Evolutionary conservation across 2,329 filamentous ascomycete species (phyloP).

Genomic region (Cadophora sp.): DNA sequence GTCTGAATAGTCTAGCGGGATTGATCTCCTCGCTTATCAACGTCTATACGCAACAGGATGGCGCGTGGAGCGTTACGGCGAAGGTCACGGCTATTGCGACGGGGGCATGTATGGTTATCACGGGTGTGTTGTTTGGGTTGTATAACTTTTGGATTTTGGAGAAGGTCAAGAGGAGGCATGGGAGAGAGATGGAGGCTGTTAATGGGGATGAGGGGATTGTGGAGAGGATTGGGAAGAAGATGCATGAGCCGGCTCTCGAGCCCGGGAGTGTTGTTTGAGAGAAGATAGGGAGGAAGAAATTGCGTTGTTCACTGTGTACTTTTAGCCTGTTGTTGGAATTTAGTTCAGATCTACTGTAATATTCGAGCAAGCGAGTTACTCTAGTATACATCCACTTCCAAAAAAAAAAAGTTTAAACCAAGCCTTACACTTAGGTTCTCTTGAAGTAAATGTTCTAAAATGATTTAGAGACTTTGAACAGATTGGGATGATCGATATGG

Average conservation of each 20-base stretch:
- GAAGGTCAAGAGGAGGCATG: conserved; percentile 39
- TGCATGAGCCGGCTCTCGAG: conserved; percentile 33
- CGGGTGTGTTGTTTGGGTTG: conserved; percentile 37
- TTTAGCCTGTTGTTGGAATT: too few species aligned
- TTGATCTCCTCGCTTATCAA: conserved; percentile 41
- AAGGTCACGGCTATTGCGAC: conserved; percentile 39
- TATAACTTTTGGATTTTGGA: conserved; percentile 41
- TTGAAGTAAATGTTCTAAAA: too few species aligned
- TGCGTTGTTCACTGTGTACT: background rate
- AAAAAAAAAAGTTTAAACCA: too few species aligned
- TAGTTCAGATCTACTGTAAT: too few species aligned
- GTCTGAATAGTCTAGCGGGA: conserved; percentile 39
- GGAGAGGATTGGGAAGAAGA: conserved; percentile 37
- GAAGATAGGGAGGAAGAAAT: too few species aligned
- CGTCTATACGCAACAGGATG: conserved; percentile 38
- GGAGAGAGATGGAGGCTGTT: conserved; percentile 33
- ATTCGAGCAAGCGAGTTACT: too few species aligned
- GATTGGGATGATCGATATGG: too few species aligned
- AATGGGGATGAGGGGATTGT: conserved; percentile 29
- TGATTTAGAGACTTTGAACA: too few species aligned
- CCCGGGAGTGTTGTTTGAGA: conserved; percentile 38
- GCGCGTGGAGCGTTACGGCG: conserved; percentile 40
- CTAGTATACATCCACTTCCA: too few species aligned
- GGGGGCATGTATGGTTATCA: conserved; percentile 33
- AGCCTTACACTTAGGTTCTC: too few species aligned